Conservation (phyloP, 306 rosid genomes). For the Acmispon strigosus region DNA sequence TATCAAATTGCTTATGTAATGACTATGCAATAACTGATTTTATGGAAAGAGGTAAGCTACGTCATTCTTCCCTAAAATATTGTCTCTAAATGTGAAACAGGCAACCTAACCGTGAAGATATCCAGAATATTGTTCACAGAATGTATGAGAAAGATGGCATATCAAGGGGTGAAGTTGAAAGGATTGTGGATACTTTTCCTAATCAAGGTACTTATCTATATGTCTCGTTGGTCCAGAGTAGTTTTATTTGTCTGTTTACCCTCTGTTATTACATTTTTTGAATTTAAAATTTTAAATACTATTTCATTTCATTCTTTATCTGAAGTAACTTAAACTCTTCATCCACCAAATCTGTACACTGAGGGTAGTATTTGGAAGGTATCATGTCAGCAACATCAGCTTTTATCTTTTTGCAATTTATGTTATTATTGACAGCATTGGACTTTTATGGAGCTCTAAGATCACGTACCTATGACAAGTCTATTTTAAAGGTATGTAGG, state of each 20-base stretch:
- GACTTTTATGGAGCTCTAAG: constrained; percentile 97
- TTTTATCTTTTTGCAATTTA: not conserved
- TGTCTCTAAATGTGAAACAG: constrained; percentile 49
- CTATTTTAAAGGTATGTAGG: constrained; percentile 68
- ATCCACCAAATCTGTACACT: constrained; percentile 4
- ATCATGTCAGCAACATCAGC: not conserved
- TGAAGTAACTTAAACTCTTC: constrained; percentile 5
- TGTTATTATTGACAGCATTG: constrained; percentile 62
- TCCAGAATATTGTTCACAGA: constrained; percentile 73
- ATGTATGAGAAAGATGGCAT: constrained; percentile 91
- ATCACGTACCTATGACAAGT: constrained; percentile 77
- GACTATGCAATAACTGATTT: constrained; percentile 12
- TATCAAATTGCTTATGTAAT: not conserved
- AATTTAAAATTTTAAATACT: not conserved
- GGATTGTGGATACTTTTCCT: constrained; percentile 69
- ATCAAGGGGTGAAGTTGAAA: constrained; percentile 58
- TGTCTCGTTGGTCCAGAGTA: not conserved
- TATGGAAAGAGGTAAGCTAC: constrained; percentile 6
- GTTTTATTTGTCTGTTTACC: not conserved
- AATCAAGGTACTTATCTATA: constrained; percentile 62
- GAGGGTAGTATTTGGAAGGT: not conserved
- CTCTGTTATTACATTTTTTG: constrained; percentile 1
- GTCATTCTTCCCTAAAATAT: constrained; percentile 23
- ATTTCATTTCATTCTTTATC: constrained; percentile 1
- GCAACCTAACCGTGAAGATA: constrained; percentile 90